Evolutionary conservation across 108 stramenopile genomes (phyloP), one percentile per base, ranked within the genome.

Genomic region (Phaeodactylum tricornutum): DNA sequence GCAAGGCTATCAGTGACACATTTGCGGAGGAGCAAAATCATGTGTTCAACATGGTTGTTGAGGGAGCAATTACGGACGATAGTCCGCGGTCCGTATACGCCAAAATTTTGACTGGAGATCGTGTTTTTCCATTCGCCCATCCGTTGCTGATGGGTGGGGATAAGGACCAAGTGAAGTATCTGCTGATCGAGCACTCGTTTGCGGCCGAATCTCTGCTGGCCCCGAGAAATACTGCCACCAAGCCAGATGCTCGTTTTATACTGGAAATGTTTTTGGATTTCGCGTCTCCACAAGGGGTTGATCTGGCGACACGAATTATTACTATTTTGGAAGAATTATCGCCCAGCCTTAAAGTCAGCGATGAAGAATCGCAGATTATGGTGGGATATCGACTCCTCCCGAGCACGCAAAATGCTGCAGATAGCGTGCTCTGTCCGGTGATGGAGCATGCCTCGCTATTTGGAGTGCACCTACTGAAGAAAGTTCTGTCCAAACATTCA

Each of bases 21-120:
- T 64, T 90, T 32, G 55, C 43, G 24, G 66, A 86, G 43, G 88
- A 90, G 39, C 74, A 77, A 29, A 26, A 56, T 1, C 53, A 69
- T 32, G 61, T 90, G 0, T 66, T 84, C 36, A 52, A 55, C 0
- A 50, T 81, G 53, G 62, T 73, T 26, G 46, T 62, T 51, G 44
- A 55, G 17, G 71, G 77, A 6, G 62, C 64, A 43, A 76, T 90
- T 22, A 84, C 79, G 5, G 88, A 90, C 38, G 53, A 50, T 3
- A 52, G 47, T 6, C 79, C 79, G n/a, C 70, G 50, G 42, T 84
- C 79, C 41, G 37, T 90, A 16, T 90, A 90, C 39, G 76, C 66
- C 8, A 74, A 52, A 29, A 48, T 90, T 12, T 42, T 86, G 25
- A 52, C 70, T 9, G 80, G 81, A 27, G 38, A 62, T 19, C 58